Conservation (phyloP, 352 stramenopile species). For the Pythium graminicola region DNA sequence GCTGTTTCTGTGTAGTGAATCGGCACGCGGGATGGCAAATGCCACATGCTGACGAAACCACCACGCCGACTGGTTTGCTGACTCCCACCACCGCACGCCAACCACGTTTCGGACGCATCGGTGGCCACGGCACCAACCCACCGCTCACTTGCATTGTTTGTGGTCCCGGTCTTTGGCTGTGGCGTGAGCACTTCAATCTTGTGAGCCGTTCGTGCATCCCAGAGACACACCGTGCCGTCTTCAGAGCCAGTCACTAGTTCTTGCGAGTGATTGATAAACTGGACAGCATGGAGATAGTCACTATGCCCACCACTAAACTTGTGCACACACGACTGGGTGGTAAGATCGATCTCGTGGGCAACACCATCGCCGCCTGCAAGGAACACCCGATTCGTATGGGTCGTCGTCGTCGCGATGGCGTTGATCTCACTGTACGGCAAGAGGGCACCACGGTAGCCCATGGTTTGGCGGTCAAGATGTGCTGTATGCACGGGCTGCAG, state of each 20-base stretch:
- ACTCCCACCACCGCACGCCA: constrained; percentile 51
- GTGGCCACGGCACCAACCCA: constrained; percentile 62
- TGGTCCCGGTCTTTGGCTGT: constrained; percentile 23
- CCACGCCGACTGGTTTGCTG: constrained; percentile 24
- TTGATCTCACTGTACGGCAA: constrained; percentile 64
- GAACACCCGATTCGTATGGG: constrained; percentile 31
- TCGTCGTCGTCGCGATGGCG: constrained; percentile 36
- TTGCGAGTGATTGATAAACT: constrained; percentile 57
- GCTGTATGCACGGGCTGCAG: constrained; percentile 41
- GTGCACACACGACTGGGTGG: constrained; percentile 42
- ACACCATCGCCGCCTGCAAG: constrained; percentile 54
- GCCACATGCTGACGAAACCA: constrained; percentile 72
- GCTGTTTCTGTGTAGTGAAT: constrained; percentile 56
- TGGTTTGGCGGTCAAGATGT: constrained; percentile 43
- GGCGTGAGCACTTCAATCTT: constrained; percentile 54
- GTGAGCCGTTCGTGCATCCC: constrained; percentile 48
- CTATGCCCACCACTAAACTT: constrained; percentile 43
- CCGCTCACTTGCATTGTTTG: constrained; percentile 4
- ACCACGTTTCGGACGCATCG: constrained; percentile 68
- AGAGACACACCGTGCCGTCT: constrained; percentile 66
- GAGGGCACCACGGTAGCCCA: constrained; percentile 55
- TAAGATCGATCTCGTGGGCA: constrained; percentile 58
- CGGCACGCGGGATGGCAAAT: constrained; percentile 63
- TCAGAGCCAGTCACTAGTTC: constrained; percentile 68
- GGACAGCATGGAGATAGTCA: constrained; percentile 60